Evolutionary conservation across 2,329 filamentous ascomycete species (phyloP).

Genomic region (Monosporascus sp.): DNA sequence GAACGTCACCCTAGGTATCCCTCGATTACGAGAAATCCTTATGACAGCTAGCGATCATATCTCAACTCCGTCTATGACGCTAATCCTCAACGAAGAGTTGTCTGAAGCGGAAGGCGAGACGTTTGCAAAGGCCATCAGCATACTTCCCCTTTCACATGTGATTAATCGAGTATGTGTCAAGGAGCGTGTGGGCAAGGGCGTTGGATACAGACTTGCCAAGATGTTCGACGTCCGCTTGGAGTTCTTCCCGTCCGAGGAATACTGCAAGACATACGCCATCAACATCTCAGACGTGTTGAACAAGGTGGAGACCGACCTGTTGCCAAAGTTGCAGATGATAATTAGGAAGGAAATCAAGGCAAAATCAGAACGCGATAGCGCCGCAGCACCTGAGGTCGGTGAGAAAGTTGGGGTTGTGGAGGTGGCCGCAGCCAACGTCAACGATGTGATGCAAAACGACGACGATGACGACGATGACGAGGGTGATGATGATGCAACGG

Average conservation of each 20-base stretch:
- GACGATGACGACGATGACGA: conserved; percentile 66
- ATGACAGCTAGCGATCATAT: conserved; percentile 94
- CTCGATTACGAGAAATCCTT: conserved; percentile 90
- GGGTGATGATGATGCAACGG: conserved; percentile 73
- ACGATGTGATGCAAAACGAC: conserved; percentile 36
- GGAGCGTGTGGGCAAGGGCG: conserved; percentile 70
- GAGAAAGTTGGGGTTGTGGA: conserved; percentile 48
- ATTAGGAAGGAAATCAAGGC: conserved; percentile 80
- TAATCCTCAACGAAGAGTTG: conserved; percentile 70
- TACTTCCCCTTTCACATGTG: conserved; percentile 76
- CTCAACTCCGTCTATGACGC: conserved; percentile 84
- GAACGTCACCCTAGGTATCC: conserved; percentile 98
- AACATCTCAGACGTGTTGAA: conserved; percentile 68
- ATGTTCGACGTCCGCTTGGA: conserved; percentile 76
- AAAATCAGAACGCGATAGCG: conserved; percentile 59
- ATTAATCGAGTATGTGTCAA: conserved; percentile 75
- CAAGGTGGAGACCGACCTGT: conserved; percentile 74
- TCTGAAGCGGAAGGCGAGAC: conserved; percentile 61
- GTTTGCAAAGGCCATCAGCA: conserved; percentile 90
- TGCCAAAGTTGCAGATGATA: conserved; percentile 64
- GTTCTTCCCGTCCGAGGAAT: conserved; percentile 82
- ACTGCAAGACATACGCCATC: conserved; percentile 81
- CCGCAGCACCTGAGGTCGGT: conserved; percentile 71
- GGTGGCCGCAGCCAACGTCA: conserved; percentile 35
- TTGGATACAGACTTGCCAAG: conserved; percentile 67